These are phyloP conservation scores for Sporothrix globosa DNA, from an alignment of 2,329 filamentous ascomycete species.

Conservation along the genomic window DNA sequence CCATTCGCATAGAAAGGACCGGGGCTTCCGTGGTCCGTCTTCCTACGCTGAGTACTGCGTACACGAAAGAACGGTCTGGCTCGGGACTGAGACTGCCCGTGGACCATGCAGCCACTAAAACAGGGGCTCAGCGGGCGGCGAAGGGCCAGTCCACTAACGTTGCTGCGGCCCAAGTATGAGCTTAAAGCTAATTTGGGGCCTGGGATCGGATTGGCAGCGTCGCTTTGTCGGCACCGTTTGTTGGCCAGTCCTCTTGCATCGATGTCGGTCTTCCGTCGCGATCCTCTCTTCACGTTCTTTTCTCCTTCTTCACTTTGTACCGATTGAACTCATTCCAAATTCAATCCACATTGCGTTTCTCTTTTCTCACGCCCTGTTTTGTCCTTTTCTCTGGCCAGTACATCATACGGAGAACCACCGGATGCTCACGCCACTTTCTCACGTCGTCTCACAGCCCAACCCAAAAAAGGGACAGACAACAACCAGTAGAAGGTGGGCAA, in stretches of 20 bases:
- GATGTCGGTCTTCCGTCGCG: neutral
- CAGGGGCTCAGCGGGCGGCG: neutral
- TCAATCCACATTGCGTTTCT: neutral
- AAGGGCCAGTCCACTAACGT: neutral
- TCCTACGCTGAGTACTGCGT: neutral
- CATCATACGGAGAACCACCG: neutral
- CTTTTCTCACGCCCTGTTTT: neutral
- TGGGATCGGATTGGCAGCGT: no score
- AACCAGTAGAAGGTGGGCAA: neutral
- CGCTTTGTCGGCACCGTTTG: neutral
- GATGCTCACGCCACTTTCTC: constrained; percentile 18
- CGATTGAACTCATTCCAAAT: no score
- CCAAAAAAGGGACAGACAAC: neutral
- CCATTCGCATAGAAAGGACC: neutral
- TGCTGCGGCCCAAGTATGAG: neutral
- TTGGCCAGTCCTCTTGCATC: no score
- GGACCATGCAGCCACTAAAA: neutral
- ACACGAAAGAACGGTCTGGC: neutral
- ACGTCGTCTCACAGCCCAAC: neutral
- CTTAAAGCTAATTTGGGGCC: neutral
- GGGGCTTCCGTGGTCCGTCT: neutral
- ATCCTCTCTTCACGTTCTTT: neutral
- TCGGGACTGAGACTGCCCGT: neutral
- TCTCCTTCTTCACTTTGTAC: neutral
- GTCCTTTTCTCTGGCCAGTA: no score